These are phyloP conservation scores for Euptelea pleiosperma DNA, from an alignment of 164 flowering plant species.

Conservation along the genomic window DNA sequence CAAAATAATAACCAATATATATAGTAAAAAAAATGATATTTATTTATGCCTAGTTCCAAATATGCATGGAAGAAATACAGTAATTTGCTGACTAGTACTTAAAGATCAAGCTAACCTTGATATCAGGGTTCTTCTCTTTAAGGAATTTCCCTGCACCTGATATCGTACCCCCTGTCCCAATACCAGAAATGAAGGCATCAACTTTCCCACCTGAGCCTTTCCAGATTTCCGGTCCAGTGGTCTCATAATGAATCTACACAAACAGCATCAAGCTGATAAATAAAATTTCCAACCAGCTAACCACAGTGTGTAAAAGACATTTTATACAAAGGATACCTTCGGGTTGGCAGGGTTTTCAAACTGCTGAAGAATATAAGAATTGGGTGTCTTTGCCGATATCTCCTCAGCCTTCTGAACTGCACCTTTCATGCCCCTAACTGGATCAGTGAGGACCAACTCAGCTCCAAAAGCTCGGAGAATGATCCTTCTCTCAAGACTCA, in stretches of 20 bases:
- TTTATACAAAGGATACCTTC: slow-evolving; percentile 34
- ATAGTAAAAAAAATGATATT: not conserved
- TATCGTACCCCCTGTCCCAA: slow-evolving; percentile 88
- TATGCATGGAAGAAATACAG: not conserved
- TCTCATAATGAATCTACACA: slow-evolving; percentile 70
- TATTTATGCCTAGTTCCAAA: not conserved
- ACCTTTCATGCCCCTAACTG: slow-evolving; percentile 74
- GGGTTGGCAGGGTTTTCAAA: slow-evolving; percentile 75
- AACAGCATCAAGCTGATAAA: not conserved
- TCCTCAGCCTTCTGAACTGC: slow-evolving; percentile 76
- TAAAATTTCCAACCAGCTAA: not conserved
- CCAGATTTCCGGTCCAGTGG: slow-evolving; percentile 93
- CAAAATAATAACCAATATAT: not conserved
- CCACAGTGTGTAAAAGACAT: not conserved
- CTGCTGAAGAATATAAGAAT: slow-evolving; percentile 57
- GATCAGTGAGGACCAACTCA: slow-evolving; percentile 64
- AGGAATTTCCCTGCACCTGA: slow-evolving; percentile 74
- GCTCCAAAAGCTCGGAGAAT: slow-evolving; percentile 77
- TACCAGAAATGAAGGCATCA: slow-evolving; percentile 71
- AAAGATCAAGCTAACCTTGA: slow-evolving; percentile 47
- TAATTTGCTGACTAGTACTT: not conserved
- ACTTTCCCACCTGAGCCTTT: slow-evolving; percentile 60
- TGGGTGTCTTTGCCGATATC: slow-evolving; percentile 55
- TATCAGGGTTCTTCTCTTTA: slow-evolving; percentile 59
- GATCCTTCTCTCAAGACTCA: slow-evolving; percentile 72